A percentile compares a stretch with the other conserved stretches of the same genome.
phyloP scores from a whole-genome alignment of 2,329 filamentous ascomycete genomes.

The Fusarium luffae region DNA sequence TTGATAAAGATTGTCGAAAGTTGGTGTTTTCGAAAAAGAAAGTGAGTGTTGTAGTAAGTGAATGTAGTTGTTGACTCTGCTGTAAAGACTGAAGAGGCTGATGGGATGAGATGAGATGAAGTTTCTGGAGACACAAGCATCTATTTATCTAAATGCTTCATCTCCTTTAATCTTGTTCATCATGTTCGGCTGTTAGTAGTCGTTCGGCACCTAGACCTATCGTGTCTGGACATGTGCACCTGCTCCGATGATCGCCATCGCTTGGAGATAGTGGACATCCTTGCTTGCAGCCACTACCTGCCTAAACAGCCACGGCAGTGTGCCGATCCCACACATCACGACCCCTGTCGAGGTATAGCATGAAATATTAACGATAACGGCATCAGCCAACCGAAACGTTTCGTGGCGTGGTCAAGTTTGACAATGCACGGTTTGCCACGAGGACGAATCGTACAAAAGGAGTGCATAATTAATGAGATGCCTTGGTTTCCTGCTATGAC shows the following conservation, averaged over 20 bases:
- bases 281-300: constrained; percentile 29
- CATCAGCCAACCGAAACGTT: constrained; percentile 25
- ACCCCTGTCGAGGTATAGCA: constrained; percentile 31
- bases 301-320: constrained; percentile 25
- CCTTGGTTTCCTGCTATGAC: constrained; percentile 17
- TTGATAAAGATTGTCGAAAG: constrained; percentile 33
- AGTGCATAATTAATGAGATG: constrained; percentile 29
- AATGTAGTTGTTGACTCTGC: constrained; percentile 12
- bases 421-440: constrained; percentile 5
- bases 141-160: constrained; percentile 33
- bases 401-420: background rate
- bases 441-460: constrained; percentile 19
- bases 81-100: constrained; percentile 29
- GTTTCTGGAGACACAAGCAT: background rate
- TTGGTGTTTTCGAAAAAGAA: constrained; percentile 5
- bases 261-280: constrained; percentile 24
- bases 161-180: constrained; percentile 11
- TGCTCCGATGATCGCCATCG: constrained; percentile 23
- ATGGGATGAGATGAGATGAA: constrained; percentile 21
- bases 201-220: constrained; percentile 25
- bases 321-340: constrained; percentile 21
- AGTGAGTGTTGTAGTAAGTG: constrained; percentile 19
- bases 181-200: constrained; percentile 8
- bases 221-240: constrained; percentile 25
- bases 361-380: constrained; percentile 16